Conservation (phyloP, 352 stramenopile species). For the Globisporangium uncinulatum region DNA sequence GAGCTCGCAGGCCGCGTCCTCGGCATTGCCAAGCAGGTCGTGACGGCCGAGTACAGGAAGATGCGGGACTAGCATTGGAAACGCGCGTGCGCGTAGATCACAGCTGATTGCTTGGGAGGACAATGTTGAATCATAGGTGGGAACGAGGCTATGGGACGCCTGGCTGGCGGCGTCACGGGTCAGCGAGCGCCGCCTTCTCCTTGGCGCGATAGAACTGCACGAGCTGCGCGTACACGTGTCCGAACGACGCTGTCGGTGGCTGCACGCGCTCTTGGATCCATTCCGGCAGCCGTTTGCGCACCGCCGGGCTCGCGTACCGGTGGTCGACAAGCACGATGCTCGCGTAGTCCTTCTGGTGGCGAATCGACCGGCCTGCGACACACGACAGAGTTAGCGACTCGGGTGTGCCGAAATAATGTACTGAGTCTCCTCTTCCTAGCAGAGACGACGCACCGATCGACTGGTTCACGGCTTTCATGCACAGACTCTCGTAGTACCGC, state of each 20-base stretch:
- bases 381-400: too few species aligned
- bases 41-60: constrained; percentile 60
- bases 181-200: constrained; percentile 10
- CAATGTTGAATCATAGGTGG: too few species aligned
- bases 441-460: constrained; percentile 85
- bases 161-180: constrained; percentile 6
- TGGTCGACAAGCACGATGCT: constrained; percentile 95
- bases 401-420: background rate
- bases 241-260: constrained; percentile 49
- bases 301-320: constrained; percentile 80
- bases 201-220: constrained; percentile 77
- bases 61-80: constrained; percentile 16
- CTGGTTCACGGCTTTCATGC: constrained; percentile 99
- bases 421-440: background rate
- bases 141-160: background rate
- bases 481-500: constrained; percentile 97
- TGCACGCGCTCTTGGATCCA: constrained; percentile 83
- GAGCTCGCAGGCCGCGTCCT: constrained; percentile 73
- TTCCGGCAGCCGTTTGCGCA: constrained; percentile 62
- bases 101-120: background rate
- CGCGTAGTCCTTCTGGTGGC: constrained; percentile 97
- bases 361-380: constrained; percentile 88
- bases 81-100: background rate
- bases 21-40: constrained; percentile 77
- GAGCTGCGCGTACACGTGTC: constrained; percentile 64